Evolutionary conservation across 164 flowering plant genomes (phyloP).

Genomic region (Protea cynaroides): DNA sequence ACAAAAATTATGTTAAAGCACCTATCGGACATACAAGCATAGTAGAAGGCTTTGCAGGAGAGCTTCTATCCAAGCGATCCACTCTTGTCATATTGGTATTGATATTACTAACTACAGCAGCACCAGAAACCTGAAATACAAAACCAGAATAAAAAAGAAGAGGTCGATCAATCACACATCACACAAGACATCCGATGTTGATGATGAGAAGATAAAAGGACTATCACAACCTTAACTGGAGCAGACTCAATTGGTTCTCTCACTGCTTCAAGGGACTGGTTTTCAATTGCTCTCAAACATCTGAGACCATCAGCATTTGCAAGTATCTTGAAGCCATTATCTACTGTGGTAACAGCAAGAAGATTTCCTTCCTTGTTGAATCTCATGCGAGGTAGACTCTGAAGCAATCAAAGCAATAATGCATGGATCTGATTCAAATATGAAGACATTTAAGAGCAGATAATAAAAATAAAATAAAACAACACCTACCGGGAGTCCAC

Average conservation of each 20-base stretch:
- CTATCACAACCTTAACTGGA: constrained; percentile 40
- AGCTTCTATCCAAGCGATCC: constrained; percentile 49
- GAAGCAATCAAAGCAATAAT: constrained; percentile 21
- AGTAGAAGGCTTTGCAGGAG: constrained; percentile 63
- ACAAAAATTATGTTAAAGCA: not conserved
- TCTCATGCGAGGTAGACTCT: constrained; percentile 82
- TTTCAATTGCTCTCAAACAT: constrained; percentile 45
- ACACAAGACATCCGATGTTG: not conserved
- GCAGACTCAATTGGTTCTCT: constrained; percentile 54
- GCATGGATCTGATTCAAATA: constrained; percentile 1
- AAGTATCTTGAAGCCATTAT: constrained; percentile 84
- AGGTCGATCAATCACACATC: not conserved
- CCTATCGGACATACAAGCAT: constrained; percentile 42
- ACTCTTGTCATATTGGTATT: constrained; percentile 49
- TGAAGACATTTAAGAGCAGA: not conserved
- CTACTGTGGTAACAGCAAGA: constrained; percentile 74
- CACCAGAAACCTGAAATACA: constrained; percentile 42
- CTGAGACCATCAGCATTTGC: constrained; percentile 66
- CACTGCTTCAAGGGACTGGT: constrained; percentile 54
- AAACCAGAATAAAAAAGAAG: constrained; percentile 7
- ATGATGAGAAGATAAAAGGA: not conserved
- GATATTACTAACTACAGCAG: constrained; percentile 40
- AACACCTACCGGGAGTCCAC: constrained; percentile 77
- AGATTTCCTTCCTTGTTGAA: constrained; percentile 90
- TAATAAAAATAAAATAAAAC: not conserved